Percentiles rank a stretch among this genome's conserved stretches.
Evolutionary conservation across 768 basidiomycete species (phyloP).

Genomic region (Collybia mongolica): DNA sequence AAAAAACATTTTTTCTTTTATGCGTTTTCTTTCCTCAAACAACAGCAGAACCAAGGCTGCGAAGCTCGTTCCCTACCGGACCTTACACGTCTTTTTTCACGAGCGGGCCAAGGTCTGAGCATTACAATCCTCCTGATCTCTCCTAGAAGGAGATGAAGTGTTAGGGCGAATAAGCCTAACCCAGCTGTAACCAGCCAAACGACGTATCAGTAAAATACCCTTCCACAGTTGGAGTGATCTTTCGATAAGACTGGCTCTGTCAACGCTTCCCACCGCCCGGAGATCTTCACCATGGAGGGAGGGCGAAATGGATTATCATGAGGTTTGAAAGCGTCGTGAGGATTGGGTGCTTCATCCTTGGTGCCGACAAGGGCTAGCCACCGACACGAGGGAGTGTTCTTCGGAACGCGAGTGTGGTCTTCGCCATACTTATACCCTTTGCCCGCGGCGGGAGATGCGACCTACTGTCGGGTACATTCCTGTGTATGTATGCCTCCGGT

Average conservation of each 20-base stretch:
- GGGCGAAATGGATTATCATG: not conserved
- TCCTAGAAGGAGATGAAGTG: not conserved
- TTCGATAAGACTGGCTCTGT: not conserved
- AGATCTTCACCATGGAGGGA: not conserved
- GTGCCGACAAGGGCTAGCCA: not conserved
- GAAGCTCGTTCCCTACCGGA: not conserved
- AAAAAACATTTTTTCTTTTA: not conserved
- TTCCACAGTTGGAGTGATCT: no score
- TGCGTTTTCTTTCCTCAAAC: not conserved
- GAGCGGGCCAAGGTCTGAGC: conserved; percentile 5
- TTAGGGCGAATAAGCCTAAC: no score
- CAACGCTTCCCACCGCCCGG: not conserved
- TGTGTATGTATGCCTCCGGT: not conserved
- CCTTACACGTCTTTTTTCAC: not conserved
- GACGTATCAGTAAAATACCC: not conserved
- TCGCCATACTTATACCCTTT: no score
- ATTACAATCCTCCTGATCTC: not conserved
- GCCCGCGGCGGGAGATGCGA: not conserved
- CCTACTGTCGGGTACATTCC: not conserved
- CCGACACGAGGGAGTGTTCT: not conserved
- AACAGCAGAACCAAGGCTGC: conserved; percentile 2
- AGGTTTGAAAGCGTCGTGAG: not conserved
- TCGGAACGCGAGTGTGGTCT: no score
- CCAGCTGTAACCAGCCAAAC: not conserved
- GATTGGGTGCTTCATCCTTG: not conserved